Base-by-base conservation (phyloP, 2,329 filamentous ascomycete genomes). In the Epichloe typhina region DNA sequence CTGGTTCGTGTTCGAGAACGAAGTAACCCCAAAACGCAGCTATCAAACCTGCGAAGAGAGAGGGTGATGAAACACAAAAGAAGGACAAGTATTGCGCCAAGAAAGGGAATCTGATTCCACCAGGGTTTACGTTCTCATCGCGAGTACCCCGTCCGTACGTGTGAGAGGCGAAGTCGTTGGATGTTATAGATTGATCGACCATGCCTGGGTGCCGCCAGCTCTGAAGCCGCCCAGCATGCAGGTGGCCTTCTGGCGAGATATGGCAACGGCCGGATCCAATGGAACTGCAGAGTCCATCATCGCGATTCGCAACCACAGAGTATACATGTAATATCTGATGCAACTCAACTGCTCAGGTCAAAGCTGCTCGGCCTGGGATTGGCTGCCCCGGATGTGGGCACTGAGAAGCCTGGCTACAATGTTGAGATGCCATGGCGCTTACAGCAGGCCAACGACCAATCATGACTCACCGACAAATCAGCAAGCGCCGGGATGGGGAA, bases 241-340 rank as follows among this genome's bases (percentile, higher is more conserved):
- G 17, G 17, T 7, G 33, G 21, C 6, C 8, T 40, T 19, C 23
- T 31, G 35, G n/a, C 3, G 12, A 12, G 13, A 40, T 21, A 4
- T 39, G 19, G 7, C 12, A 13, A 8, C 41, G 4, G 19, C 4
- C 23, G 31, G 19, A 37, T 41, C 50, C 45, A 51, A 21, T 45
- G 33, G 35, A 13, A 37, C 23, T 11, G 19, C 19, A 35, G 31
- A 19, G 9, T 31, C 23, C 59, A 56, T 54, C 52, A 60, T 58
- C 56, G 56, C 26, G 33, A 36, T 13, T 58, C 57, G 56, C 26
- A 19, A 36, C 17, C 44, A n/a, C 31, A 57, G 23, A 26, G 23
- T 26, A 26, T 26, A 26, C 23, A 26, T 26, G 23, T 3, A 6
- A 26, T 26, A 26, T 26, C 5, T 23, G 38, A 42, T 48, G 38